Base-by-base conservation (phyloP, 1,139 yeast genomes). In the Pichia norvegensis region DNA sequence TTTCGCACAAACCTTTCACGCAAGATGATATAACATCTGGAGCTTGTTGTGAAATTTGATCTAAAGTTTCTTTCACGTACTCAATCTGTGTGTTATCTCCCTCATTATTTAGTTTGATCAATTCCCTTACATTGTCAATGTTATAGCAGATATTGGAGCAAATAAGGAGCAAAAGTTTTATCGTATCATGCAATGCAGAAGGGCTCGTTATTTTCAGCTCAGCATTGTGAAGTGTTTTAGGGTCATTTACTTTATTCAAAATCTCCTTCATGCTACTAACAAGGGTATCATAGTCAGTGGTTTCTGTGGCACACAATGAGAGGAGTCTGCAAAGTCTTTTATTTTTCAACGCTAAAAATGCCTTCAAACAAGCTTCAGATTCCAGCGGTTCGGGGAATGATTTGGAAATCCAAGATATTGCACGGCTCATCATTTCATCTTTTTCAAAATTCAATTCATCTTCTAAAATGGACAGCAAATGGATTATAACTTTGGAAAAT, bases 21-120 rank as follows among this genome's bases (percentile, higher is more conserved):
- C 85, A 85, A 37, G 73, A 72, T 54, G 76, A 76, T 60, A 86
- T 74, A 1, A 83, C 78, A 17, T 74, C 74, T 0, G 96, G 95
- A 41, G 76, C 69, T 4, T 74, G 69, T 3, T 64, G 57, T 0
- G 96, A 81, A 8, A 86, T 74, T 36, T 76, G 71, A 50, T 78
- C 79, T 29, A 87, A 65, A 8, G 85, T 52, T 35, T 71, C 74
- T 51, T 76, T 76, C 0, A 87, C 73, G 1, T 67, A 56, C 1
- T 63, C 55, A 29, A 63, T 58, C 47, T 67, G 63, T 9, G 63
- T 60, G 39, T 65, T 62, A 2, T 57, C 43, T 0, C 60, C n/a
- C 38, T 69, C 68, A 44, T 70, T 71, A 6, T 80, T 68, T 27
- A 69, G 60, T 29, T 69, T 69, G 22, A 85, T 65, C 27, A 86